Percentiles rank a stretch among this genome's conserved stretches.
Conservation (phyloP, 179 eudicot species). For the Actinidia polygama region DNA sequence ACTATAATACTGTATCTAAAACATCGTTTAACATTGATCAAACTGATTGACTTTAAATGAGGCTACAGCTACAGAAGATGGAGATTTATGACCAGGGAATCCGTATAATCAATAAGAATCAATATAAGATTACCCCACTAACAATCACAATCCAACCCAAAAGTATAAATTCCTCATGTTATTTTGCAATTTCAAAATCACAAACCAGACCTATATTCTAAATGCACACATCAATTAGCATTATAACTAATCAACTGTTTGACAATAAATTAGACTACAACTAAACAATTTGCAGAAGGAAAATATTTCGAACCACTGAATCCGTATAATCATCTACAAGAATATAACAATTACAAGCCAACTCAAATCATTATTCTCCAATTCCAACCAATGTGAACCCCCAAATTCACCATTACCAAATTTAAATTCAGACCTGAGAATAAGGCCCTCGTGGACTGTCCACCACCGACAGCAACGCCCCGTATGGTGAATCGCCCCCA, state of each 20-base stretch:
- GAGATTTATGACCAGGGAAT: no score
- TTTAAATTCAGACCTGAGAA: conserved; percentile 19
- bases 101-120: no score
- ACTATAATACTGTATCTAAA: no score
- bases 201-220: not conserved
- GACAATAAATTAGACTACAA: not conserved
- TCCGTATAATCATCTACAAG: not conserved
- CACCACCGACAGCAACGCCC: conserved; percentile 19
- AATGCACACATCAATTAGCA: not conserved
- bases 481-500: conserved; percentile 23
- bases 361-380: not conserved
- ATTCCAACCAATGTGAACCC: not conserved
- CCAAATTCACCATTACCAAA: not conserved
- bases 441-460: conserved; percentile 24
- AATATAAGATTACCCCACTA: no score
- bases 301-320: not conserved
- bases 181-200: no score
- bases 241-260: not conserved
- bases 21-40: no score
- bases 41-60: no score
- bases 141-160: no score
- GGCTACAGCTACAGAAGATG: no score
- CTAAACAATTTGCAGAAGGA: not conserved
- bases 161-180: no score
- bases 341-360: not conserved